A percentile compares a stretch with the other conserved stretches of the same genome.
Evolutionary conservation across 768 basidiomycete genomes (phyloP).

Genomic region (Lactifluus subvellereus): DNA sequence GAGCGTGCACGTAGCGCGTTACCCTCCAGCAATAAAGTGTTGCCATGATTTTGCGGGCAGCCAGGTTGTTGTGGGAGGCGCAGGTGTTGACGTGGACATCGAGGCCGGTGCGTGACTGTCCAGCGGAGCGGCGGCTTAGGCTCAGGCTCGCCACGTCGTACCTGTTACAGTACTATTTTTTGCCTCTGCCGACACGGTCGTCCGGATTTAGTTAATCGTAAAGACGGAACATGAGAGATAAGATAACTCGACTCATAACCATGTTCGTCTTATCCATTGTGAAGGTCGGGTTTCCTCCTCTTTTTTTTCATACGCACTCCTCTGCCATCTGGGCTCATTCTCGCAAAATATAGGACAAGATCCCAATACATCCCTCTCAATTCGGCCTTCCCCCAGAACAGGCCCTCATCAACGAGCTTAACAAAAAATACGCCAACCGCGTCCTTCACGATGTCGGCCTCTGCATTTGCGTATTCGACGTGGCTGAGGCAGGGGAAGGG

Average conservation of each 20-base stretch:
- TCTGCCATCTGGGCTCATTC: background rate
- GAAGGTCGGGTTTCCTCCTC: slow-evolving; percentile 26
- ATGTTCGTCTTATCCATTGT: slow-evolving; percentile 37
- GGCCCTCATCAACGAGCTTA: slow-evolving; percentile 78
- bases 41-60: slow-evolving; percentile 76
- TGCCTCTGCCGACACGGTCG: background rate
- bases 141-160: too few relatives aligned
- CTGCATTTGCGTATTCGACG: slow-evolving; percentile 85
- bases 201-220: background rate
- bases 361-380: slow-evolving; percentile 82
- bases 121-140: background rate
- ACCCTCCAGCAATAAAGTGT: slow-evolving; percentile 87
- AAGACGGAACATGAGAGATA: slow-evolving; percentile 9
- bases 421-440: slow-evolving; percentile 94
- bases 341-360: slow-evolving; percentile 69
- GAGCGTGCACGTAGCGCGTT: slow-evolving; percentile 28
- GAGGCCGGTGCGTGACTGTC: background rate
- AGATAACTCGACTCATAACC: slow-evolving; percentile 21
- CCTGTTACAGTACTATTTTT: too few relatives aligned
- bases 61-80: slow-evolving; percentile 28
- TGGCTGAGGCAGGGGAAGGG: slow-evolving; percentile 82
- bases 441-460: slow-evolving; percentile 88
- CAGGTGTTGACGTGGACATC: slow-evolving; percentile 28
- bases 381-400: slow-evolving; percentile 74
- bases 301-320: background rate